These are phyloP conservation scores for Neoboletus magnificus DNA, from an alignment of 768 basidiomycete genomes.

Conservation along the genomic window DNA sequence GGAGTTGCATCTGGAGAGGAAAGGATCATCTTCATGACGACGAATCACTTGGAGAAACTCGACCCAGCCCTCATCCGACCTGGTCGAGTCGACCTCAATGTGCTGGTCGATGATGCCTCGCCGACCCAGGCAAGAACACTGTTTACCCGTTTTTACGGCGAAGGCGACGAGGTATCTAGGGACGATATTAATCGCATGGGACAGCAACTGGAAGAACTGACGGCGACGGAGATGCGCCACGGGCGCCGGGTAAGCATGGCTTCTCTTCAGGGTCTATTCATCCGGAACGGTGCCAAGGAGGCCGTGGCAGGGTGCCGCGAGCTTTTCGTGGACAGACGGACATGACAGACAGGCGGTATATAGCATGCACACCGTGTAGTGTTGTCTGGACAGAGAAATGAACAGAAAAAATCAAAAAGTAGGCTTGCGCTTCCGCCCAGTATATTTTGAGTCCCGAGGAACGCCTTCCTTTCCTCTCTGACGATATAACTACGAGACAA, in stretches of 20 bases:
- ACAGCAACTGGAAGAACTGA: conserved; percentile 47
- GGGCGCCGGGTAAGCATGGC: conserved; percentile 89
- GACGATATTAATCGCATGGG: conserved; percentile 46
- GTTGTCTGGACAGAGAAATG: neutral
- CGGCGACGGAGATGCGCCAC: conserved; percentile 47
- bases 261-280: conserved; percentile 91
- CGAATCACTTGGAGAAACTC: conserved; percentile 87
- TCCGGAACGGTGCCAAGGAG: conserved; percentile 60
- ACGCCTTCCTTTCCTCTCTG: conserved; percentile 83
- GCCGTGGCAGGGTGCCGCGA: conserved; percentile 52
- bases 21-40: conserved; percentile 98
- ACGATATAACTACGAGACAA: conserved; percentile 61
- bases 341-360: conserved; percentile 20
- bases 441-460: conserved; percentile 83
- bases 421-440: conserved; percentile 82
- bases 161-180: conserved; percentile 34
- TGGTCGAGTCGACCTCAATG: conserved; percentile 86
- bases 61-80: conserved; percentile 96
- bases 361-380: conserved; percentile 5
- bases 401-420: conserved; percentile 52
- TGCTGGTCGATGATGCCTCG: conserved; percentile 83
- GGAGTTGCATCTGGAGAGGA: conserved; percentile 98
- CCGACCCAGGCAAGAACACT: conserved; percentile 74
- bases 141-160: conserved; percentile 82
- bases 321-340: conserved; percentile 33